Conservation (phyloP, 2,329 filamentous ascomycete genomes). For the Exophiala sp. region DNA sequence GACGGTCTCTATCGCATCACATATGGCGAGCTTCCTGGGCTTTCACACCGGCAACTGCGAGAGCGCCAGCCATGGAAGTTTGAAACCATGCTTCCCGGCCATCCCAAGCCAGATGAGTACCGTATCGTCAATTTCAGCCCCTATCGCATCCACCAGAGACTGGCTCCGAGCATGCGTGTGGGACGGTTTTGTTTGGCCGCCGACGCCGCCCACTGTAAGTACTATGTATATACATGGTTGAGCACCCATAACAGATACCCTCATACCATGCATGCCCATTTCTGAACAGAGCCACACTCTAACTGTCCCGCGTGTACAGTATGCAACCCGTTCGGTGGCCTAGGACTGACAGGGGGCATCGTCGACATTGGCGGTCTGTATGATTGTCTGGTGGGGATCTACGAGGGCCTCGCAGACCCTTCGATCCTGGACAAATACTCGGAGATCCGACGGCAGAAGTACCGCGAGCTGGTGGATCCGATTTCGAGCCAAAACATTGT, state of each 20-base stretch:
- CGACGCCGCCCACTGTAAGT: conserved; percentile 51
- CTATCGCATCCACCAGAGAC: conserved; percentile 58
- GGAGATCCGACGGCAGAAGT: conserved; percentile 39
- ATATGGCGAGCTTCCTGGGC: conserved; percentile 53
- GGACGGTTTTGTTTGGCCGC: conserved; percentile 54
- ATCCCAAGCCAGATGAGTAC: conserved; percentile 55
- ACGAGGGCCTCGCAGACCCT: conserved; percentile 37
- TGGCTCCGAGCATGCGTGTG: conserved; percentile 52
- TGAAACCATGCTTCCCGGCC: conserved; percentile 53
- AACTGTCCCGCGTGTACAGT: too few species aligned
- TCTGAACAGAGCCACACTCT: too few species aligned
- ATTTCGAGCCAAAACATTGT: conserved; percentile 41
- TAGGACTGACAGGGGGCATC: conserved; percentile 59
- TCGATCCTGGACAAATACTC: conserved; percentile 42
- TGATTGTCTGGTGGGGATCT: conserved; percentile 50
- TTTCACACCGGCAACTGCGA: conserved; percentile 50
- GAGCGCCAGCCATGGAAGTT: conserved; percentile 52
- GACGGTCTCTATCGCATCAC: conserved; percentile 60
- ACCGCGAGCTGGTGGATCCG: conserved; percentile 36
- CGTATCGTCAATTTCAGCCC: conserved; percentile 53
- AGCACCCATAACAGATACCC: too few species aligned
- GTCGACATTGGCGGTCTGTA: conserved; percentile 58
- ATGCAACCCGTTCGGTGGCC: conserved; percentile 46
- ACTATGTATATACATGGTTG: neutral
- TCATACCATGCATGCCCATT: neutral